Percentiles rank a stretch among this genome's conserved stretches.
phyloP scores from a whole-genome alignment of 129 eudicot species.

The Saposhnikovia divaricata region DNA sequence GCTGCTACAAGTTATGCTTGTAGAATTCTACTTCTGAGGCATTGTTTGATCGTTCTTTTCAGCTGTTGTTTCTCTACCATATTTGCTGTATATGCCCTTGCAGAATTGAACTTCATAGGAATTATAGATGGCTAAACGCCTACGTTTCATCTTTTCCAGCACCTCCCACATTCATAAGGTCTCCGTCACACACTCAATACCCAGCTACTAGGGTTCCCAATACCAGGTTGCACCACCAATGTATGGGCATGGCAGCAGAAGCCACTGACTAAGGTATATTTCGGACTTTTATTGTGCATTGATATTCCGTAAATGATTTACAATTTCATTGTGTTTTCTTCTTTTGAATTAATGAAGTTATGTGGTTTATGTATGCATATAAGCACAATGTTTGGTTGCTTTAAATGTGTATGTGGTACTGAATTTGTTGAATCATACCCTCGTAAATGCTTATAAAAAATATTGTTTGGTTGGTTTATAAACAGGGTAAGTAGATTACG shows the following conservation, averaged over 20 bases:
- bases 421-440: not conserved
- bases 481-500: too few relatives aligned
- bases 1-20: not conserved
- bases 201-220: slow-evolving; percentile 42
- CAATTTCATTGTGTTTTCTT: not conserved
- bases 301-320: too few relatives aligned
- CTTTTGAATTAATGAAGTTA: not conserved
- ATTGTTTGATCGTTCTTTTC: not conserved
- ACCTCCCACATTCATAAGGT: slow-evolving; percentile 59
- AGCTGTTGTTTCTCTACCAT: not conserved
- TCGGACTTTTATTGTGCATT: too few relatives aligned
- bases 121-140: slow-evolving; percentile 27
- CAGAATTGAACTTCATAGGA: not conserved
- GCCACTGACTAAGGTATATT: slow-evolving; percentile 4
- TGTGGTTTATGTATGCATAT: not conserved
- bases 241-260: slow-evolving; percentile 63
- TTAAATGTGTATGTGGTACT: not conserved
- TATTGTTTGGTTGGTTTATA: not conserved
- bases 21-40: not conserved
- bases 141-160: slow-evolving; percentile 93
- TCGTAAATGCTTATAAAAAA: not conserved
- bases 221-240: slow-evolving; percentile 42
- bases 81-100: not conserved
- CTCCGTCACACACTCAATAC: slow-evolving; percentile 76
- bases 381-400: not conserved